A percentile compares a stretch with the other conserved stretches of the same genome.
These are phyloP conservation scores for Phalaenopsis equestris DNA, from an alignment of 106 monocot species.

Conservation along the genomic window DNA sequence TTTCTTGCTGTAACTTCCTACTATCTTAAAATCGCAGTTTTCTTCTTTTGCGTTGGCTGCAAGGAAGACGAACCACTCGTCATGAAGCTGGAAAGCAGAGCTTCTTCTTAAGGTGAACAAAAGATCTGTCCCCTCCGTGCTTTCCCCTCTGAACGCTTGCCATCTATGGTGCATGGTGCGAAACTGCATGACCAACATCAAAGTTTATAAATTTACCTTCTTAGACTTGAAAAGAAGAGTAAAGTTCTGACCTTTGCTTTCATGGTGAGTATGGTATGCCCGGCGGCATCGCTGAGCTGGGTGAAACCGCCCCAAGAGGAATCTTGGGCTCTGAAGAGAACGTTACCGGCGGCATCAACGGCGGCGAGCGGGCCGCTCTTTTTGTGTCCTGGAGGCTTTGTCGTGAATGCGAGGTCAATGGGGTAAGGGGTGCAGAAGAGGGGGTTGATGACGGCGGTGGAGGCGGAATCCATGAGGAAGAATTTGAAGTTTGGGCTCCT, in stretches of 20 bases:
- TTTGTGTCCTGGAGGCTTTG: background rate
- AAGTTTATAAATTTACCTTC: no score
- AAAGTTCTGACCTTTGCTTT: conserved; percentile 1
- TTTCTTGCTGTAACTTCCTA: conserved; percentile 8
- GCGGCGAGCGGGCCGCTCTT: background rate
- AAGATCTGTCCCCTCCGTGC: background rate
- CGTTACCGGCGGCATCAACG: conserved; percentile 2
- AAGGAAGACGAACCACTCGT: conserved; percentile 3
- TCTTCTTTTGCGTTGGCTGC: conserved; percentile 3
- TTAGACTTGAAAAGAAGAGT: background rate
- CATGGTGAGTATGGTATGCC: conserved; percentile 3
- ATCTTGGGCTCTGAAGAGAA: background rate
- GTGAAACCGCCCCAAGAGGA: background rate
- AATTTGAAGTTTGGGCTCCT: no score
- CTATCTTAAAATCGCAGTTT: conserved; percentile 4
- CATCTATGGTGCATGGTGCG: background rate
- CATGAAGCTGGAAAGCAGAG: background rate
- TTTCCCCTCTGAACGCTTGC: conserved; percentile 2
- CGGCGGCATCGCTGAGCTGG: background rate
- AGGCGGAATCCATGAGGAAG: background rate
- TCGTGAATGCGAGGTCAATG: background rate
- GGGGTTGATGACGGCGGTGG: background rate
- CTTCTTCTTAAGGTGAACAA: background rate
- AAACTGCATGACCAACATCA: background rate
- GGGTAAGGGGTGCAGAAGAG: background rate